Base-by-base conservation (phyloP, 495 filamentous ascomycete species). In the Penicillium bovifimosum region DNA sequence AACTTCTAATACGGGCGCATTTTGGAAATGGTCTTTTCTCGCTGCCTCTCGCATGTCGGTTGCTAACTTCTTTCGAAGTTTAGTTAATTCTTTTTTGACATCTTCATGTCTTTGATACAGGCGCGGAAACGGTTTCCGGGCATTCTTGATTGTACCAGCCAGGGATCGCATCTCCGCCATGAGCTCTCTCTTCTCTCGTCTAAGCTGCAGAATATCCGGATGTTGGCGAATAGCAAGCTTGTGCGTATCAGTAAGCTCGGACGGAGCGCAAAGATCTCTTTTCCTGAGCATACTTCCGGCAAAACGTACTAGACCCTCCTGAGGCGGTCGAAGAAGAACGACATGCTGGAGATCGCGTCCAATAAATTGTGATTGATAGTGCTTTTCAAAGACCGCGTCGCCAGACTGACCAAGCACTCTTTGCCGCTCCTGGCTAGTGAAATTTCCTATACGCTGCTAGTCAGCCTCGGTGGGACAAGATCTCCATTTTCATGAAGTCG, bases 351-450 rank as follows among this genome's bases (percentile, higher is more conserved):
- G 61, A 50, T 66, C 60, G 14, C 50, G 52, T 20, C 14, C 9
- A 50, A 69, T 64, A 52, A 66, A 66, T 34, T 69, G 35, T 40
- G 50, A 59, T 50, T 69, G 47, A 29, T 69, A 69, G 20, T 66
- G 52, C 42, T 45, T 69, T 63, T 69, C 50, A 54, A 66, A 66
- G 38, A 69, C 52, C 6, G 42, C 36, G 38, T 64, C 44, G 17
- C 66, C 54, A 11, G 59, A 69, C 59, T 69, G 50, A 17, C 61
- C 42, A 41, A 69, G 63, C 39, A 66, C 63, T 31, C 61, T 62
- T 28, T 69, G 38, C 50, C 55, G 56, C 50, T 69, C 61, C 46
- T 66, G 52, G 47, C 58, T 64, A 24, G 66, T 69, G 48, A 69
- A 66, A 52, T 65, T 43, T 31, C 14, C 41, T 43, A 7, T 8